A percentile compares a stretch with the other conserved stretches of the same genome.
Evolutionary conservation across 2,329 filamentous ascomycete genomes (phyloP).

Genomic region (Mollisiaceae sp.): DNA sequence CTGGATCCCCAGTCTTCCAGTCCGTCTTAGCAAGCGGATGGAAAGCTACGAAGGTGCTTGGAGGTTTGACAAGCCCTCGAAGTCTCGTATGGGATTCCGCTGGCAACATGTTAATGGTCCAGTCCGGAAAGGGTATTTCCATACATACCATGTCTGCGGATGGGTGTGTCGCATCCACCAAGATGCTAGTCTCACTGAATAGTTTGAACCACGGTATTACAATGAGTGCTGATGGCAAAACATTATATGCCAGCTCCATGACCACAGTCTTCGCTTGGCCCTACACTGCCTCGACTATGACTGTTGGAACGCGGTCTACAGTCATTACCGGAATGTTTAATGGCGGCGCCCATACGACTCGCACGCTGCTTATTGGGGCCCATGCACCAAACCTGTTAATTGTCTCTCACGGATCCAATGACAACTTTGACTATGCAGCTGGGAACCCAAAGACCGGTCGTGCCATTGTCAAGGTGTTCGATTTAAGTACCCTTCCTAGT

Average conservation of each 20-base stretch:
- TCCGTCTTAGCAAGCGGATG: constrained; percentile 25
- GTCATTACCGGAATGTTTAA: constrained; percentile 24
- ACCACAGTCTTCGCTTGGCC: constrained; percentile 20
- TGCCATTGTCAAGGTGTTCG: constrained; percentile 32
- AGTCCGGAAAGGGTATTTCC: constrained; percentile 24
- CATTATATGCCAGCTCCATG: constrained; percentile 20
- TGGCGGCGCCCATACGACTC: constrained; percentile 20
- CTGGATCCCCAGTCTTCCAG: constrained; percentile 20
- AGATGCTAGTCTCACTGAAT: constrained; percentile 23
- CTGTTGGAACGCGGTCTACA: constrained; percentile 18
- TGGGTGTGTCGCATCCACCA: constrained; percentile 24
- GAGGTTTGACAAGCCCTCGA: constrained; percentile 26
- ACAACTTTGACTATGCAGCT: constrained; percentile 27
- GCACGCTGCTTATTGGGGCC: constrained; percentile 17
- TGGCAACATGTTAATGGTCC: constrained; percentile 27
- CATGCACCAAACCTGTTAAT: constrained; percentile 28
- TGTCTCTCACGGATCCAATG: constrained; percentile 31
- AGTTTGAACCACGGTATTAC: constrained; percentile 27
- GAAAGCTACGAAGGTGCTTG: constrained; percentile 25
- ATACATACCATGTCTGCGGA: constrained; percentile 19
- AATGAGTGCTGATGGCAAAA: constrained; percentile 27
- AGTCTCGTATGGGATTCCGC: constrained; percentile 25
- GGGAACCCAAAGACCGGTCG: constrained; percentile 24
- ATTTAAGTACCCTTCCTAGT: constrained; percentile 24
- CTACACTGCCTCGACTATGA: constrained; percentile 21